Evolutionary conservation across 2,329 filamentous ascomycete species (phyloP), one percentile per base, ranked within the genome.

Genomic region (Penicillium brasilianum): DNA sequence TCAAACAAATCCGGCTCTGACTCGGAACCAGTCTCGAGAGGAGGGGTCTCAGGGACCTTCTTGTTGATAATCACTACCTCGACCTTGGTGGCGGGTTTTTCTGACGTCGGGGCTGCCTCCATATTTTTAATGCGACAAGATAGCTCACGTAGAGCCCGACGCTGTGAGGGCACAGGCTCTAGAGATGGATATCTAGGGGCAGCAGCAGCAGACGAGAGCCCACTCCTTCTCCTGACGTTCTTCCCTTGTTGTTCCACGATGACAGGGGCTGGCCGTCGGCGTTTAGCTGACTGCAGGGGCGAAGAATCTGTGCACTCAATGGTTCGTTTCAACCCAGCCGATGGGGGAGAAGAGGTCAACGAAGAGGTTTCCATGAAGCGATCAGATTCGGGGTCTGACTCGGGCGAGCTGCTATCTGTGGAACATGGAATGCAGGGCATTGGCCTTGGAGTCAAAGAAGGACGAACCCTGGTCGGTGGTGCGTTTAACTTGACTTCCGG

Each of bases 11-110:
- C 53, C 16, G n/a, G 18, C n/a, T 63, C 63, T 30, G 63, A 51
- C 55, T 66, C 60, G 11, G 30, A 36, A 4, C 34, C 39, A 1
- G 32, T 6, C 8, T 34, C 8, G 22, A 44, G 2, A 25, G 3
- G 6, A 11, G 44, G 4, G 34, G 18, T 30, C 36, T 41, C 39
- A 10, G 36, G 51, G 37, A 54, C 60, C 55, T 62, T 66, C n/a
- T 61, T 60, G 43, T 76, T 73, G 57, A 73, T 44, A n/a, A 76
- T 69, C 16, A 76, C 74, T 1, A 76, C 73, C 60, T 74, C 72
- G 11, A 76, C 57, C 37, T 65, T 69, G 3, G 46, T 44, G 49
- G 55, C 30, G 41, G 56, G 50, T 39, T 37, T 57, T 28, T 32
- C 25, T 13, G 22, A 51, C 28, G 49, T 22, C 20, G 55, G 51